phyloP scores from a whole-genome alignment of 345 rosid genomes.

The Brassica nigra region DNA sequence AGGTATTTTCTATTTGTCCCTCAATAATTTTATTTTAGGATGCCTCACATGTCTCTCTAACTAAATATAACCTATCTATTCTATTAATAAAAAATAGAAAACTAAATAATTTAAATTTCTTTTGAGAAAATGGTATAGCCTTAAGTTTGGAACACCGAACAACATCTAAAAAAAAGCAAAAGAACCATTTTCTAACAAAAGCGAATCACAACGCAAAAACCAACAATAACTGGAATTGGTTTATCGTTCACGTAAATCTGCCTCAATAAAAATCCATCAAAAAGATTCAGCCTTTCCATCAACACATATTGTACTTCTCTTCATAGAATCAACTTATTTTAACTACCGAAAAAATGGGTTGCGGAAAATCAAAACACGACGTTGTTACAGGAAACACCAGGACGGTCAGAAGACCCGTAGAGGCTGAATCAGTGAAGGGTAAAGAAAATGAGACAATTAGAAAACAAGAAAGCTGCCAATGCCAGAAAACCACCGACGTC shows the following conservation, averaged over 20 bases:
- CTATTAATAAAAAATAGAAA: slow-evolving; percentile 18
- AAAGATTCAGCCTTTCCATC: slow-evolving; percentile 10
- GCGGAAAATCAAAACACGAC: slow-evolving; percentile 75
- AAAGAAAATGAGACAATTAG: slow-evolving; percentile 22
- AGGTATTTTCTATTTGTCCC: background rate
- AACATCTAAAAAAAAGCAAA: slow-evolving; percentile 4
- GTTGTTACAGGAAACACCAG: slow-evolving; percentile 67
- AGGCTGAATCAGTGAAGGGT: slow-evolving; percentile 36
- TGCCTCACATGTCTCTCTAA: slow-evolving; percentile 8
- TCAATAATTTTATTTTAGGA: background rate
- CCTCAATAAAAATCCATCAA: slow-evolving; percentile 32
- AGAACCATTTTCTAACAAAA: slow-evolving; percentile 22
- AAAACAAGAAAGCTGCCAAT: slow-evolving; percentile 46
- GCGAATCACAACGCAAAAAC: slow-evolving; percentile 26
- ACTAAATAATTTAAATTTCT: background rate
- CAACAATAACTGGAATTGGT: slow-evolving; percentile 32
- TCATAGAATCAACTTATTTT: background rate
- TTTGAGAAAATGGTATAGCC: slow-evolving; percentile 5
- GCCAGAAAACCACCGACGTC: slow-evolving; percentile 16
- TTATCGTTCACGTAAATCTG: slow-evolving; percentile 20
- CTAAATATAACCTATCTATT: slow-evolving; percentile 34
- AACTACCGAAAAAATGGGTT: slow-evolving; percentile 49
- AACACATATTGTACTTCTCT: background rate
- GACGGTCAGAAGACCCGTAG: slow-evolving; percentile 30
- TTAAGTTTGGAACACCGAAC: slow-evolving; percentile 29